phyloP scores from a whole-genome alignment of 352 stramenopile species.

The Globisporangium spiculum region DNA sequence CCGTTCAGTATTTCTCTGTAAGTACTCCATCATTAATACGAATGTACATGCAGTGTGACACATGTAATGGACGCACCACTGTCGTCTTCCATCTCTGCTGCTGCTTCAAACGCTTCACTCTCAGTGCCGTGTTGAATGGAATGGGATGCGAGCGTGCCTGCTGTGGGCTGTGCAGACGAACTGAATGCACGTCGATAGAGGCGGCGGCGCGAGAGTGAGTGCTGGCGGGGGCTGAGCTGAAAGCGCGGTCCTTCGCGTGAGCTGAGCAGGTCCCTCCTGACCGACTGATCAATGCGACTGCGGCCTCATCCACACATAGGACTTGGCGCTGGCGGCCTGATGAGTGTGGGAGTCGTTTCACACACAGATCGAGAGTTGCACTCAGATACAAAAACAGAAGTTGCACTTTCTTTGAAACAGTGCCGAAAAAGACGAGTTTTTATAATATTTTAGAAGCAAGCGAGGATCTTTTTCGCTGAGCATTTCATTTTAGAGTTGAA shows the following conservation, averaged over 20 bases:
- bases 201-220: too few species aligned
- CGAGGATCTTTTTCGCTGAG: too few species aligned
- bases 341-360: neutral
- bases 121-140: too few species aligned
- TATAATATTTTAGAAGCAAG: too few species aligned
- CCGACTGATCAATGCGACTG: neutral
- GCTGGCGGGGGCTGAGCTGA: neutral
- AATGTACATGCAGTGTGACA: neutral
- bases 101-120: too few species aligned
- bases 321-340: neutral
- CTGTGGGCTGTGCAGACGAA: neutral
- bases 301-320: too few species aligned
- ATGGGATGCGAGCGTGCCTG: neutral
- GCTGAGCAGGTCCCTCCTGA: neutral
- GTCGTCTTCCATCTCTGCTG: constrained; percentile 4
- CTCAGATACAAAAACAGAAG: too few species aligned
- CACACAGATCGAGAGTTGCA: neutral
- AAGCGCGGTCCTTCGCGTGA: neutral
- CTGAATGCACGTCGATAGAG: too few species aligned
- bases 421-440: too few species aligned
- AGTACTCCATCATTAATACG: neutral
- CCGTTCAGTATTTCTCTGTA: neutral
- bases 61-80: neutral
- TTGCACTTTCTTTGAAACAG: too few species aligned
- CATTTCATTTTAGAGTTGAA: too few species aligned